Evolutionary conservation across 2,329 filamentous ascomycete genomes (phyloP).

Genomic region (Sclerotinia nivalis): DNA sequence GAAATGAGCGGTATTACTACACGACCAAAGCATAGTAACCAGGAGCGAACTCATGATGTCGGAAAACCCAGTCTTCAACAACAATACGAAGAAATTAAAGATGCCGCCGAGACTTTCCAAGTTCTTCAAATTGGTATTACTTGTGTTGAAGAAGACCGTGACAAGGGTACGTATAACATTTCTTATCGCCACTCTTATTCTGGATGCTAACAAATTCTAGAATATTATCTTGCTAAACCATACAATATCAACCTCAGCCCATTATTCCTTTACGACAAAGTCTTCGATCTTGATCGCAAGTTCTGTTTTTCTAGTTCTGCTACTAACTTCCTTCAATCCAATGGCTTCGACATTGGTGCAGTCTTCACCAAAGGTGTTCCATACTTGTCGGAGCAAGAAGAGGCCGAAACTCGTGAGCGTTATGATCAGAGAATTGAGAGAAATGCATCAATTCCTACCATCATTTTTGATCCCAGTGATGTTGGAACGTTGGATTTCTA

Average conservation of each 20-base stretch:
- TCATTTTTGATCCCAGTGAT: conserved; percentile 34
- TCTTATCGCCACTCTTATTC: background rate
- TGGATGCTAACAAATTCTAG: conserved; percentile 38
- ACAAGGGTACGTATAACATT: conserved; percentile 46
- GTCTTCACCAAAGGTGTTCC: conserved; percentile 58
- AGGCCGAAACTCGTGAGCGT: conserved; percentile 47
- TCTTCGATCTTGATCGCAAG: conserved; percentile 59
- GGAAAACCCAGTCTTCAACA: conserved; percentile 56
- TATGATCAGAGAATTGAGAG: conserved; percentile 37
- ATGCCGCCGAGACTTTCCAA: conserved; percentile 61
- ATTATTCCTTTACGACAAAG: conserved; percentile 43
- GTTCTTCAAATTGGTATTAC: conserved; percentile 69
- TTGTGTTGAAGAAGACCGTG: conserved; percentile 57
- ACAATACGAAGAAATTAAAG: conserved; percentile 60
- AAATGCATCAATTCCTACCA: conserved; percentile 33
- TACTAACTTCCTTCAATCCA: conserved; percentile 59
- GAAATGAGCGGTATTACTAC: conserved; percentile 65
- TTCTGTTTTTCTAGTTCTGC: conserved; percentile 52
- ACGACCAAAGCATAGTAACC: conserved; percentile 37
- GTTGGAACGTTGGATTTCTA: conserved; percentile 34
- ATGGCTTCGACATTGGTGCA: conserved; percentile 58
- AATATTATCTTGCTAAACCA: conserved; percentile 57
- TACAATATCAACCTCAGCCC: conserved; percentile 67
- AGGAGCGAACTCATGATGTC: conserved; percentile 40
- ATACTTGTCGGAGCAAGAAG: conserved; percentile 63